phyloP scores from a whole-genome alignment of 805 yeast species.

The Starmerella etchellsii region DNA sequence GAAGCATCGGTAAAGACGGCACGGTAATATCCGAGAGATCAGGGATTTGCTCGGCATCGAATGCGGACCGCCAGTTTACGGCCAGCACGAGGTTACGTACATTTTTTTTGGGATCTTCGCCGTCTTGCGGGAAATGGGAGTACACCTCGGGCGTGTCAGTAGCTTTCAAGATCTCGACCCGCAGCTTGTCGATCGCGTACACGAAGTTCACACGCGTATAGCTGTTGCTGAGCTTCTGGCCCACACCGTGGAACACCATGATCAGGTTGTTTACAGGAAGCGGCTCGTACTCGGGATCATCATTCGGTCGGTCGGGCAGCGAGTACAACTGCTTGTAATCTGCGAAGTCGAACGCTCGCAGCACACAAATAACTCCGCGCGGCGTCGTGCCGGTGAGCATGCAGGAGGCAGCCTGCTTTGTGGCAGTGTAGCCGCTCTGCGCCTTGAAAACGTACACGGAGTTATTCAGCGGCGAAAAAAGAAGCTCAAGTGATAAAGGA shows the following conservation, averaged over 20 bases:
- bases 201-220: conserved; percentile 77
- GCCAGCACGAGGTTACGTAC: conserved; percentile 41
- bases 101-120: conserved; percentile 1
- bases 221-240: conserved; percentile 71
- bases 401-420: conserved; percentile 8
- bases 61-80: conserved; percentile 74
- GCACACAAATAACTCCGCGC: conserved; percentile 7
- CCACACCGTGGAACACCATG: conserved; percentile 86
- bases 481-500: conserved; percentile 16
- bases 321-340: conserved; percentile 22
- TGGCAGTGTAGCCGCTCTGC: conserved; percentile 7
- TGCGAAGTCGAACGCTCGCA: conserved; percentile 24
- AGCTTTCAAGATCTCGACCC: conserved; percentile 25
- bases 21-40: conserved; percentile 59
- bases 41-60: conserved; percentile 34
- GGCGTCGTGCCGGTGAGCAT: conserved; percentile 13
- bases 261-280: conserved; percentile 47
- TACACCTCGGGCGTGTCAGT: conserved; percentile 17
- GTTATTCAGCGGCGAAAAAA: conserved; percentile 24
- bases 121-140: conserved; percentile 7
- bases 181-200: conserved; percentile 41
- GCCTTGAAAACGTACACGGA: conserved; percentile 17
- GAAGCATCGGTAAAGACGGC: conserved; percentile 60
- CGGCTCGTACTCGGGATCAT: conserved; percentile 21
- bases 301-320: conserved; percentile 24